Evolutionary conservation across 805 yeast genomes (phyloP).

Genomic region (Yamadazyma sp.): DNA sequence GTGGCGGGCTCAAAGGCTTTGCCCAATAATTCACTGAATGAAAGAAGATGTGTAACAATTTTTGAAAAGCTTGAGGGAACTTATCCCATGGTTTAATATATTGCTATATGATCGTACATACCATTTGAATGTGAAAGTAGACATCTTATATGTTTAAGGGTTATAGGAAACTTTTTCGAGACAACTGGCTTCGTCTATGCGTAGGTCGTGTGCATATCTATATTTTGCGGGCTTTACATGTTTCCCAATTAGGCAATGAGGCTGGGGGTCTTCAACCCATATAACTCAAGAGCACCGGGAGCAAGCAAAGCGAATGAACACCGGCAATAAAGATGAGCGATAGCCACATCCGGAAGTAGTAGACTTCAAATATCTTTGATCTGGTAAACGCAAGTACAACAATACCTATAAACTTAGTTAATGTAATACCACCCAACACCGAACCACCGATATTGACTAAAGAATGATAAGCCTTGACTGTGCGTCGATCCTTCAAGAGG

Average conservation of each 20-base stretch:
- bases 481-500: constrained; percentile 8
- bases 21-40: too few species aligned
- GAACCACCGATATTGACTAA: constrained; percentile 83
- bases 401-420: constrained; percentile 89
- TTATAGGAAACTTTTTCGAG: constrained; percentile 2
- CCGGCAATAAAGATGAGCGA: constrained; percentile 75
- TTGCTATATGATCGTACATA: constrained; percentile 29
- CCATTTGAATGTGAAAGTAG: constrained; percentile 41
- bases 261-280: constrained; percentile 2
- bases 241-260: constrained; percentile 4
- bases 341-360: constrained; percentile 94
- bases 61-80: too few species aligned
- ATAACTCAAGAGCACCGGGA: constrained; percentile 57
- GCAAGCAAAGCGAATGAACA: constrained; percentile 70
- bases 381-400: constrained; percentile 81
- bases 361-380: constrained; percentile 85
- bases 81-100: too few species aligned
- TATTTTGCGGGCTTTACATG: not conserved
- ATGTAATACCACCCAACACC: constrained; percentile 84
- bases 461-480: constrained; percentile 52
- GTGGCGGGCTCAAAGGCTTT: too few species aligned
- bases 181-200: constrained; percentile 4
- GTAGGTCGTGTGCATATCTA: constrained; percentile 7
- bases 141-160: constrained; percentile 21
- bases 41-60: too few species aligned